Evolutionary conservation across 2,329 filamentous ascomycete species (phyloP).

Genomic region (Ceratocystis cacaofunesta): DNA sequence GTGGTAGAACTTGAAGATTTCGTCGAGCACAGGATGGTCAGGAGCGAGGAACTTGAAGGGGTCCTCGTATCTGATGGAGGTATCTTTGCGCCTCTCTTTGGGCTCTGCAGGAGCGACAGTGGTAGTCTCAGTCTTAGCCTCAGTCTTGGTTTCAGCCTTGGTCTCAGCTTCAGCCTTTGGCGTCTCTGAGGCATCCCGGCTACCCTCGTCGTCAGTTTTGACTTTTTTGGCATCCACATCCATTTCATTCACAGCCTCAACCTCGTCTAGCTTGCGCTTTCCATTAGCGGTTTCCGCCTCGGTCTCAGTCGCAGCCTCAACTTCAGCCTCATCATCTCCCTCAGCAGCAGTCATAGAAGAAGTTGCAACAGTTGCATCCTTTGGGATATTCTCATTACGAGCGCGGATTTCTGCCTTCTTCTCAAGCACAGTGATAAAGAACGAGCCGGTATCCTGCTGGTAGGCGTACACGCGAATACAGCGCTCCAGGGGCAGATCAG

Average conservation of each 20-base stretch:
- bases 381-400: constrained; percentile 45
- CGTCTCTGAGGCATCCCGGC: constrained; percentile 17
- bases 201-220: constrained; percentile 17
- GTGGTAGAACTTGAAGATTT: constrained; percentile 73
- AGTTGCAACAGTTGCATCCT: constrained; percentile 18
- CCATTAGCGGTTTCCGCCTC: constrained; percentile 22
- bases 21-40: constrained; percentile 59
- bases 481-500: constrained; percentile 63
- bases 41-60: constrained; percentile 80
- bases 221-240: constrained; percentile 27
- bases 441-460: constrained; percentile 87
- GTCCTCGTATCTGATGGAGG: constrained; percentile 48
- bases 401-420: constrained; percentile 78
- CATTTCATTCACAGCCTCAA: constrained; percentile 24
- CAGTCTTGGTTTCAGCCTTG: constrained; percentile 7
- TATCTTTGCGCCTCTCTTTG: constrained; percentile 28
- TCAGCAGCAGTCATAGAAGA: constrained; percentile 9
- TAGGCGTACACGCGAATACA: constrained; percentile 94
- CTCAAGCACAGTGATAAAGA: constrained; percentile 92
- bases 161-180: constrained; percentile 6
- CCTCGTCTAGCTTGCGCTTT: constrained; percentile 26
- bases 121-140: constrained; percentile 5
- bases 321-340: constrained; percentile 22
- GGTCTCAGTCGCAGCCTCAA: constrained; percentile 22
- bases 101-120: neutral